Conservation (phyloP, 2,329 filamentous ascomycete species). For the Colletotrichum filicis region DNA sequence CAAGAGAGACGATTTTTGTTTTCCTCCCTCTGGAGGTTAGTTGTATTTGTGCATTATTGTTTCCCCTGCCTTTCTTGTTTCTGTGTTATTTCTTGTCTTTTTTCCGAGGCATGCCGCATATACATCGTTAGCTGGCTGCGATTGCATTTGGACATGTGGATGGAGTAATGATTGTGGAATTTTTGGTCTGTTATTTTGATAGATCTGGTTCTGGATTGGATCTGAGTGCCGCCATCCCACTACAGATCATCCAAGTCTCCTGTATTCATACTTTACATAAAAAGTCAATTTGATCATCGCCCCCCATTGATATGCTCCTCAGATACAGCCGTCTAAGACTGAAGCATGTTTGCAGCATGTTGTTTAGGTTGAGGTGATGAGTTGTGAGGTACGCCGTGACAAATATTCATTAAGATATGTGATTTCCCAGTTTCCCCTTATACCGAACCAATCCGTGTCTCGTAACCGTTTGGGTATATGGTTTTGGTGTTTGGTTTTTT, state of each 20-base stretch:
- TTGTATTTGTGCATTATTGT: background rate
- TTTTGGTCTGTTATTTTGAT: background rate
- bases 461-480: background rate
- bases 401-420: background rate
- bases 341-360: background rate
- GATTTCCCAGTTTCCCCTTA: background rate
- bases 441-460: background rate
- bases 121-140: slow-evolving; percentile 19
- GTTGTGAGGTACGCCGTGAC: background rate
- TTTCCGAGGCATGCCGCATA: slow-evolving; percentile 5
- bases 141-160: slow-evolving; percentile 25
- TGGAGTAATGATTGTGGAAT: slow-evolving; percentile 25
- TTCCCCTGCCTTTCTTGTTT: background rate
- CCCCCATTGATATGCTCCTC: too few species aligned
- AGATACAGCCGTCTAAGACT: background rate
- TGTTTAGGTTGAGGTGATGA: background rate
- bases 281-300: background rate
- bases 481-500: background rate
- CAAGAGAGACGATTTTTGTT: background rate
- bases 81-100: background rate
- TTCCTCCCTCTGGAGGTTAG: background rate
- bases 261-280: slow-evolving; percentile 24
- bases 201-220: slow-evolving; percentile 6
- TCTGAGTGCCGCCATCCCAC: slow-evolving; percentile 5
- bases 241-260: slow-evolving; percentile 14